These are phyloP conservation scores for Scedosporium dehoogii DNA, from an alignment of 2,329 filamentous ascomycete genomes.

Conservation along the genomic window DNA sequence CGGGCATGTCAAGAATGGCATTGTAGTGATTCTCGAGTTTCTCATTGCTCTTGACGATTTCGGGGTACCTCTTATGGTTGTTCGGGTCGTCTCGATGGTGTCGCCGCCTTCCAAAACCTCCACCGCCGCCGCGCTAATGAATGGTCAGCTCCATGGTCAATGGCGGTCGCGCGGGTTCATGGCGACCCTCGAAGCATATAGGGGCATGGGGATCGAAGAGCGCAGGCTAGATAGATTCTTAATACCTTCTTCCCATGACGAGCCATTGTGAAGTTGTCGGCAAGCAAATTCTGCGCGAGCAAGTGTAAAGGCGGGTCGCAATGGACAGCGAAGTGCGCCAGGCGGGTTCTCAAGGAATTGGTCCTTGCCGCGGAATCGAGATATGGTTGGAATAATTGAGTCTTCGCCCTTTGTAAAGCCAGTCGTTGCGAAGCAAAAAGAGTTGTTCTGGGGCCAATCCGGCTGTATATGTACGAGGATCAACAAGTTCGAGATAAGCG, in stretches of 20 bases:
- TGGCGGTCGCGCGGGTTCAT: not conserved
- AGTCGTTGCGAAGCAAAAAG: not conserved
- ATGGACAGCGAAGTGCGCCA: not conserved
- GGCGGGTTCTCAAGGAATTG: not conserved
- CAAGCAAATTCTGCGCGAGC: not conserved
- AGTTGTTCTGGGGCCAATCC: not conserved
- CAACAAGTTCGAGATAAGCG: not conserved
- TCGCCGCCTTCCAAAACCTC: not conserved
- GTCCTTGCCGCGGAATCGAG: not conserved
- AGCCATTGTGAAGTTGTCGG: not conserved
- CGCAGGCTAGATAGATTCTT: not conserved
- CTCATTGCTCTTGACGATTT: constrained; percentile 66
- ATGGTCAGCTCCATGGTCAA: not conserved
- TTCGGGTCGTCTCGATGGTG: not conserved
- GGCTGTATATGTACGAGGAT: not conserved
- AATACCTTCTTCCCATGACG: constrained; percentile 3
- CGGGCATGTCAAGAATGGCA: constrained; percentile 61
- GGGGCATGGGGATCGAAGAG: not conserved
- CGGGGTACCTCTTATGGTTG: constrained; percentile 1
- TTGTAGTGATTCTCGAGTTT: constrained; percentile 85
- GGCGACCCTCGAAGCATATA: not conserved
- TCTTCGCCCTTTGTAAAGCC: not conserved
- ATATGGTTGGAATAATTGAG: not conserved
- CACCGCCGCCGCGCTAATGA: not conserved
- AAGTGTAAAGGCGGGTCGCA: not conserved